A percentile compares a stretch with the other conserved stretches of the same genome.
Evolutionary conservation across 805 yeast species (phyloP).

Genomic region (Hanseniaspora thailandica): DNA sequence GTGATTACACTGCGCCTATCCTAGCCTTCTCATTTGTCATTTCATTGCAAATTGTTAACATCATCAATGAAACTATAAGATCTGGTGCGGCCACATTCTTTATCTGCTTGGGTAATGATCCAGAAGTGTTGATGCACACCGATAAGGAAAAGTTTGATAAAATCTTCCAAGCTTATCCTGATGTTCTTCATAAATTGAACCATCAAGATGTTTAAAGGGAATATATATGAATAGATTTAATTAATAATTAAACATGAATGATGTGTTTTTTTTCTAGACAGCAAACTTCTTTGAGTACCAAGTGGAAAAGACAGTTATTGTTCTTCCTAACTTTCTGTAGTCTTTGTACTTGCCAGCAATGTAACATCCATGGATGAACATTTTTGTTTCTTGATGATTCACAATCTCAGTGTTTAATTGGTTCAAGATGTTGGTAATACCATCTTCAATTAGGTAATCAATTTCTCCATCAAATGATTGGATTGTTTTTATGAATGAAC

Average conservation of each 20-base stretch:
- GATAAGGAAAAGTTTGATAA: constrained; percentile 60
- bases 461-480: constrained; percentile 25
- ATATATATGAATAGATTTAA: neutral
- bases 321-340: constrained; percentile 57
- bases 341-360: constrained; percentile 56
- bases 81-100: constrained; percentile 77
- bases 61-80: constrained; percentile 61
- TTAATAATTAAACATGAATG: no score
- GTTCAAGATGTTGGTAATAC: neutral
- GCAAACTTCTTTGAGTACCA: constrained; percentile 66
- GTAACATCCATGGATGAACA: constrained; percentile 20
- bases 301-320: constrained; percentile 63
- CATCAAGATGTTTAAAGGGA: constrained; percentile 23
- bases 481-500: constrained; percentile 49
- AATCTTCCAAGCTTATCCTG: constrained; percentile 54
- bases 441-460: constrained; percentile 22
- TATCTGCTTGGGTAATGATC: constrained; percentile 72
- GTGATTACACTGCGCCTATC: constrained; percentile 57
- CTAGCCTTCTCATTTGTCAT: constrained; percentile 64
- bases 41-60: constrained; percentile 61
- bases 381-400: constrained; percentile 3
- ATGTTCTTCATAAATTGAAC: constrained; percentile 46
- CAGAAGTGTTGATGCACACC: constrained; percentile 64
- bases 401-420: neutral
- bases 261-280: no score